phyloP scores from a whole-genome alignment of 2,329 filamentous ascomycete genomes.

The Aspergillus sp. region DNA sequence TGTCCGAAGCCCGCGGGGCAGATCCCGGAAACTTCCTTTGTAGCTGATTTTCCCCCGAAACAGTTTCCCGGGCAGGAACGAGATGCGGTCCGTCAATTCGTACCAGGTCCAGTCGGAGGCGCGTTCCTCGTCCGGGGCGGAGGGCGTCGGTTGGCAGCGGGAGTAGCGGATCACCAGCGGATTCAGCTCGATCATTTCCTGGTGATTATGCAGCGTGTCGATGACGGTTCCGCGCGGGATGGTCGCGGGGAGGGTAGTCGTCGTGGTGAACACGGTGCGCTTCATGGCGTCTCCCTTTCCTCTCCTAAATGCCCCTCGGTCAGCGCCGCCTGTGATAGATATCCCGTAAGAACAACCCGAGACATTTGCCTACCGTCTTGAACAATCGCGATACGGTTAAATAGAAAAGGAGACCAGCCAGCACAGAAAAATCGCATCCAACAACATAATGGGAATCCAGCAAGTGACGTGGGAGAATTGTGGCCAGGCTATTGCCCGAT shows the following conservation, averaged over 20 bases:
- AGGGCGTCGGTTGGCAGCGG: constrained; percentile 59
- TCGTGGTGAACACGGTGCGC: constrained; percentile 65
- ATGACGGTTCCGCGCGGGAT: constrained; percentile 66
- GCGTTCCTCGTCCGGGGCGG: constrained; percentile 64
- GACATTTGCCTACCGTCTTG: too few relatives aligned
- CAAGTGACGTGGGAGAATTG: not conserved
- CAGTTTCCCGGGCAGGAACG: constrained; percentile 63
- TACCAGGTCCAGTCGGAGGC: constrained; percentile 63
- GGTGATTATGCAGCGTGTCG: constrained; percentile 68
- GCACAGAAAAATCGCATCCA: not conserved
- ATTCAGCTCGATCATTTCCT: constrained; percentile 81
- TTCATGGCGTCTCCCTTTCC: constrained; percentile 31
- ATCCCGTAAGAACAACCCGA: too few relatives aligned
- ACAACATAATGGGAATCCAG: not conserved
- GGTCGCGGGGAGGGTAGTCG: constrained; percentile 66
- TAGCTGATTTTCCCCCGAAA: constrained; percentile 65
- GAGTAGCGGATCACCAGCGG: constrained; percentile 69
- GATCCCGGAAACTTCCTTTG: constrained; percentile 72
- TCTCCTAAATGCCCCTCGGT: too few relatives aligned
- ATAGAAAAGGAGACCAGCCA: not conserved
- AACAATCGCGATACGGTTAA: not conserved
- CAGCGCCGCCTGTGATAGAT: too few relatives aligned
- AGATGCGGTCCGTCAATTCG: constrained; percentile 67
- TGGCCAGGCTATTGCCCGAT: constrained; percentile 5
- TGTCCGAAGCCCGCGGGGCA: constrained; percentile 66